phyloP scores from a whole-genome alignment of 306 rosid genomes.

The Hippophae rhamnoides region DNA sequence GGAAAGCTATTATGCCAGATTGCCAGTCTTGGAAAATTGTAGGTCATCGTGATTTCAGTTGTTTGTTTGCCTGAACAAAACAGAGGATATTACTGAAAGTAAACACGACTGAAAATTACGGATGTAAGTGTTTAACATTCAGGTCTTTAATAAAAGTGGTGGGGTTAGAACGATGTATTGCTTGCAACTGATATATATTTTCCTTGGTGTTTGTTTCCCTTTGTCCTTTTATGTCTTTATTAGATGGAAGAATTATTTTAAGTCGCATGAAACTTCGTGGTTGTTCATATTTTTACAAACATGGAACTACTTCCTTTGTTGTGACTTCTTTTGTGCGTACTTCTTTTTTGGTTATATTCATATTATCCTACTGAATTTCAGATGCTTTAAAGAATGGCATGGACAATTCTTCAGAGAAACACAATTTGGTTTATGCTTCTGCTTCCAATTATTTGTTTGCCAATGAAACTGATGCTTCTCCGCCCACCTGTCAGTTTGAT shows the following conservation, averaged over 20 bases:
- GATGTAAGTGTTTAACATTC: too few relatives aligned
- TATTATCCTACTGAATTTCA: conserved; percentile 13
- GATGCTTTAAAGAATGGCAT: conserved; percentile 18
- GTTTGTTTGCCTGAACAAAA: too few relatives aligned
- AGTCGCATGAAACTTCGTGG: neutral
- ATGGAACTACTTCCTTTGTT: neutral
- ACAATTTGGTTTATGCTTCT: conserved; percentile 27
- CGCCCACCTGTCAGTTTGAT: conserved; percentile 10
- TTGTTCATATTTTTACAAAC: neutral
- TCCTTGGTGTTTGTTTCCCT: neutral
- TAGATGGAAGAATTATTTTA: neutral
- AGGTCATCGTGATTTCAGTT: too few relatives aligned
- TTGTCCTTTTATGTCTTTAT: neutral
- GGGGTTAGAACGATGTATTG: neutral
- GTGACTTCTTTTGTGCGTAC: neutral
- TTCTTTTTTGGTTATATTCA: conserved; percentile 1
- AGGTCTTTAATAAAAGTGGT: too few relatives aligned
- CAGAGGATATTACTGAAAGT: too few relatives aligned
- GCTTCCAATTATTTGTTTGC: conserved; percentile 18
- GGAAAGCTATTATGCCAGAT: too few relatives aligned
- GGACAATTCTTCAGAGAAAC: conserved; percentile 15
- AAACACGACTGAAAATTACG: too few relatives aligned
- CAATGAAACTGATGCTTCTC: conserved; percentile 2
- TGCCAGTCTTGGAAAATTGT: too few relatives aligned
- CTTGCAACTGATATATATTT: neutral